A percentile compares a stretch with the other conserved stretches of the same genome.
Evolutionary conservation across 1,284 basidiomycete species (phyloP).

Genomic region (Rhodotorula sp.): DNA sequence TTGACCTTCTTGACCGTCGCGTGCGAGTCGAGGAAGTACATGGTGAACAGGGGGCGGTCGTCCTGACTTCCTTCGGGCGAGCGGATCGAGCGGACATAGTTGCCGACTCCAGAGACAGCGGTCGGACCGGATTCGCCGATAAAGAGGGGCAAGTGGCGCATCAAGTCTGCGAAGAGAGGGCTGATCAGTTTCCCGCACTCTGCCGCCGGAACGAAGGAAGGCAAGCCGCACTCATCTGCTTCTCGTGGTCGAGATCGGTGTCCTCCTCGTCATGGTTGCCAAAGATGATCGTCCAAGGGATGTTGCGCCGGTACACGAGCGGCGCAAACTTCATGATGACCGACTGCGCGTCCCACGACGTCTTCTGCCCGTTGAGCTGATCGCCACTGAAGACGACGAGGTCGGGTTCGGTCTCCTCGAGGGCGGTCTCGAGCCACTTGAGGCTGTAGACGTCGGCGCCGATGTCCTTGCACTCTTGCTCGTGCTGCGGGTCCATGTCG

Average conservation of each 20-base stretch:
- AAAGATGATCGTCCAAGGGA: conserved; percentile 87
- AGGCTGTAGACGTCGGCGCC: conserved; percentile 66
- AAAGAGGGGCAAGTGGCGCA: conserved; percentile 80
- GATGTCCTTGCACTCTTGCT: conserved; percentile 14
- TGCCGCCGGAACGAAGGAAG: not conserved
- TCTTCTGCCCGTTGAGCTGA: conserved; percentile 60
- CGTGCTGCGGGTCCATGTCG: conserved; percentile 35
- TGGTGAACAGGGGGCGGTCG: conserved; percentile 69
- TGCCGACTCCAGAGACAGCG: conserved; percentile 78
- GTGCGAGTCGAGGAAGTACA: conserved; percentile 93
- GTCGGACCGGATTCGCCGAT: conserved; percentile 74
- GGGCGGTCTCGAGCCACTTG: conserved; percentile 63
- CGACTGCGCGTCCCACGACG: conserved; percentile 79
- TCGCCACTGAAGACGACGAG: conserved; percentile 64
- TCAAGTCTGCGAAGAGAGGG: conserved; percentile 49
- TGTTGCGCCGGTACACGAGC: conserved; percentile 68
- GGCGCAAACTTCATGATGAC: conserved; percentile 83
- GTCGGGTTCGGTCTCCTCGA: conserved; percentile 84
- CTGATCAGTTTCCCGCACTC: not conserved
- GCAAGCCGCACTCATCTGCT: conserved; percentile 48
- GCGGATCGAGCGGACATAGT: conserved; percentile 56
- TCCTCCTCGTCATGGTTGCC: conserved; percentile 85
- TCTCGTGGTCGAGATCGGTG: conserved; percentile 54
- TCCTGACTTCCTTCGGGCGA: conserved; percentile 11
- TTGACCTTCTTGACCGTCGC: conserved; percentile 38